Evolutionary conservation across 371 early-diverging fungal species (phyloP).

Genomic region (Capillidium heterosporum): DNA sequence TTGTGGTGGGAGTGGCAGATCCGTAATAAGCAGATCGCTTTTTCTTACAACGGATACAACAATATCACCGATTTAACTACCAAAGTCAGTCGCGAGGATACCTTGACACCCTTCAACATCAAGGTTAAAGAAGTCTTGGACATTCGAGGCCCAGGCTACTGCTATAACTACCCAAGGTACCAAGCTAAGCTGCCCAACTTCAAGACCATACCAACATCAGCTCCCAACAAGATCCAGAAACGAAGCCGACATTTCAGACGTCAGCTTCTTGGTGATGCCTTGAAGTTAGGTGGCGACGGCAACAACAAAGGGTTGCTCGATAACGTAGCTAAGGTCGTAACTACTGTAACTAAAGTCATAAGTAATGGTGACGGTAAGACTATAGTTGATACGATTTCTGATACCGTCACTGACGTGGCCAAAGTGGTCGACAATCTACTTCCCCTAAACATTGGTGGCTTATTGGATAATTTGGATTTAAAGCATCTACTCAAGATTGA

Average conservation of each 20-base stretch:
- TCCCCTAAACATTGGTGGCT: not conserved
- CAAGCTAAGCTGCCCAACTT: not conserved
- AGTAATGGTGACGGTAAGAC: not conserved
- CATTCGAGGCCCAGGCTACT: not conserved
- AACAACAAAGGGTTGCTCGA: too few species aligned
- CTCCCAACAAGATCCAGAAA: too few species aligned
- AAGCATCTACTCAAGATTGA: not conserved
- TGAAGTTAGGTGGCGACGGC: too few species aligned
- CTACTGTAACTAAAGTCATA: not conserved
- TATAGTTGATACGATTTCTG: not conserved
- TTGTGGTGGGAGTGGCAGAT: constrained; percentile 4
- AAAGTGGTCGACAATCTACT: not conserved
- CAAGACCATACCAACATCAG: not conserved
- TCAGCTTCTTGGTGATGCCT: too few species aligned
- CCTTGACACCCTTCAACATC: constrained; percentile 5
- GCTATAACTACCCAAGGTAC: constrained; percentile 1
- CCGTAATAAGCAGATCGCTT: not conserved
- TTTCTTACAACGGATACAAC: not conserved
- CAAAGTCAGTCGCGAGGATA: not conserved
- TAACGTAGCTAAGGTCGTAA: too few species aligned
- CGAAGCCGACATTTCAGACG: not conserved
- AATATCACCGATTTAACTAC: not conserved
- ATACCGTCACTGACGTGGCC: not conserved
- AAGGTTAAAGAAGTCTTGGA: constrained; percentile 5
- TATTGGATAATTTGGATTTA: not conserved